phyloP scores from a whole-genome alignment of 1,284 basidiomycete genomes.

The Pseudozyma sp. region DNA sequence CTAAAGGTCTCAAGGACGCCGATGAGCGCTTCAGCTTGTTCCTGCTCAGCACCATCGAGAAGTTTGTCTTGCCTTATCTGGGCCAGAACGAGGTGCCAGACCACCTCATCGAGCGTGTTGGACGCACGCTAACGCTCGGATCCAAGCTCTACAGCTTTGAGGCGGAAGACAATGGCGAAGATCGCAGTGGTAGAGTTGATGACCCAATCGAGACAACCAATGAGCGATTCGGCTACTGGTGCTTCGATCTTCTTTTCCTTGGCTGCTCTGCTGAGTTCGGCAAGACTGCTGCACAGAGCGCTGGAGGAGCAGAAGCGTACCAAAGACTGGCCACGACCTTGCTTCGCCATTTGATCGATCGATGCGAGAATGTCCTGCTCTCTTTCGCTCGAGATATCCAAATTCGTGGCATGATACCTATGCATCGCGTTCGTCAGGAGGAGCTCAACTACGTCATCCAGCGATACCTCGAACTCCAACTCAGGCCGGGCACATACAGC shows the following conservation, averaged over 20 bases:
- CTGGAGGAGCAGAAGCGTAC: too few species aligned
- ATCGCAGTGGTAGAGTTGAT: conserved; percentile 44
- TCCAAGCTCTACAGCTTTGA: conserved; percentile 75
- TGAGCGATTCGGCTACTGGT: conserved; percentile 93
- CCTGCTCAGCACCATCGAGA: conserved; percentile 73
- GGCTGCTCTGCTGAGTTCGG: conserved; percentile 74
- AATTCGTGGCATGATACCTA: conserved; percentile 76
- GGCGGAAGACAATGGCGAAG: conserved; percentile 7
- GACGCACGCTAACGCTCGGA: conserved; percentile 80
- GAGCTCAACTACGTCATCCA: conserved; percentile 84
- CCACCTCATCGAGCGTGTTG: conserved; percentile 77
- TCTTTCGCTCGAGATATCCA: conserved; percentile 84
- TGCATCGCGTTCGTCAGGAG: conserved; percentile 78
- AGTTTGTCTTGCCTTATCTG: conserved; percentile 81
- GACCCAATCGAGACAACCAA: conserved; percentile 72
- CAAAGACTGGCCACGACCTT: conserved; percentile 13
- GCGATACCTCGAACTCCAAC: conserved; percentile 29
- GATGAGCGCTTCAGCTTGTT: conserved; percentile 89
- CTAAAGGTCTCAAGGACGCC: conserved; percentile 74
- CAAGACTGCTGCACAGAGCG: background rate
- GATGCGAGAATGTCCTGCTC: conserved; percentile 78
- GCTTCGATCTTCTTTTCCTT: conserved; percentile 86
- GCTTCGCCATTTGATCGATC: conserved; percentile 64
- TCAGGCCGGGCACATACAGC: conserved; percentile 18
- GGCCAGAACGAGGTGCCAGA: conserved; percentile 80